phyloP scores from a whole-genome alignment of 805 yeast genomes.

The Candida taoyuanica region DNA sequence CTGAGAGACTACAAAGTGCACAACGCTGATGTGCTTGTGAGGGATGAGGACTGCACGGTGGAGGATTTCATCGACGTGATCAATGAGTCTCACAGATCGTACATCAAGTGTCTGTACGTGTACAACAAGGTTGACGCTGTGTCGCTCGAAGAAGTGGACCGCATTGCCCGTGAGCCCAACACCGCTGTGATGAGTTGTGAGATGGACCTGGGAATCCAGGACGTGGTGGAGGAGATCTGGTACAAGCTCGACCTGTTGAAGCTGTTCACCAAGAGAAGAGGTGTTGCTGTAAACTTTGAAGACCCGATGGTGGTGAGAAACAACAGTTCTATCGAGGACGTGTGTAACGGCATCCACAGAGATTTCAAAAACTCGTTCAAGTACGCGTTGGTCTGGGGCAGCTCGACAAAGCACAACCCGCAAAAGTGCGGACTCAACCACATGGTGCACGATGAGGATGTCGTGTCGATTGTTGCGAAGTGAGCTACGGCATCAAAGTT shows the following conservation, averaged over 20 bases:
- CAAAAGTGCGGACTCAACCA: constrained; percentile 93
- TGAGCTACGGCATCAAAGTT: constrained; percentile 27
- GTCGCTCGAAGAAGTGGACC: constrained; percentile 87
- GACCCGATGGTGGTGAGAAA: constrained; percentile 91
- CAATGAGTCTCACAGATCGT: constrained; percentile 81
- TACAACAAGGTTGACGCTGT: constrained; percentile 96
- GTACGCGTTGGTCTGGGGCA: constrained; percentile 96
- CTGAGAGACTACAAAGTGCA: constrained; percentile 85
- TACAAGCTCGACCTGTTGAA: constrained; percentile 74
- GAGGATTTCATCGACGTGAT: constrained; percentile 92
- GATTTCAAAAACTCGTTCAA: constrained; percentile 90
- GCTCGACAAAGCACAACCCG: constrained; percentile 90
- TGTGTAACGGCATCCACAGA: constrained; percentile 88
- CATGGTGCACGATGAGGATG: constrained; percentile 86
- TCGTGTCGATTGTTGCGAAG: constrained; percentile 84
- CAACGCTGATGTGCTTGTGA: constrained; percentile 86
- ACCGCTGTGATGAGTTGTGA: constrained; percentile 94
- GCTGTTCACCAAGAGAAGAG: constrained; percentile 85
- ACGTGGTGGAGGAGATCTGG: constrained; percentile 92
- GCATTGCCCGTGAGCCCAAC: constrained; percentile 87
- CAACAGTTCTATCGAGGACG: constrained; percentile 73
- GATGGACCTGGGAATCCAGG: constrained; percentile 78
- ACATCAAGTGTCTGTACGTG: constrained; percentile 87
- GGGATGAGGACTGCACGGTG: constrained; percentile 85
- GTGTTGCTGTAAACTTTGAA: constrained; percentile 69